These are phyloP conservation scores for Aspergillus tamarii DNA, from an alignment of 2,329 filamentous ascomycete species.

Conservation along the genomic window DNA sequence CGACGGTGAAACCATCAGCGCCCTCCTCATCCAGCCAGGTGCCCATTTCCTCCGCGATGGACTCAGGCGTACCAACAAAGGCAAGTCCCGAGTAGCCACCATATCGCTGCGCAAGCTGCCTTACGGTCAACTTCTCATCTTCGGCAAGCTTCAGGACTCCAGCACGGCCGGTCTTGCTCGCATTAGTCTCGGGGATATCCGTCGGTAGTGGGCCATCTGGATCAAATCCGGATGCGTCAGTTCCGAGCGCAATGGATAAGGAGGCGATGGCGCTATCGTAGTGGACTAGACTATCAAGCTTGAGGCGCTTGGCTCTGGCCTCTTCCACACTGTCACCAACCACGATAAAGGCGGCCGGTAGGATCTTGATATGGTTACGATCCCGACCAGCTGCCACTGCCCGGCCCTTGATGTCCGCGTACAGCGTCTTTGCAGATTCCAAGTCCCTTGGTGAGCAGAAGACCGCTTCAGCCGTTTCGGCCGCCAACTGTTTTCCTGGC, in stretches of 20 bases:
- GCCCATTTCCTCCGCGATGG: slow-evolving; percentile 54
- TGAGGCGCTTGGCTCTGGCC: slow-evolving; percentile 52
- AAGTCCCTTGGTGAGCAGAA: slow-evolving; percentile 56
- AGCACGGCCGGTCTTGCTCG: slow-evolving; percentile 54
- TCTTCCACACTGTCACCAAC: slow-evolving; percentile 55
- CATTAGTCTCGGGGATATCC: slow-evolving; percentile 58
- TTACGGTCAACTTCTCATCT: slow-evolving; percentile 52
- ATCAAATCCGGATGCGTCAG: slow-evolving; percentile 53
- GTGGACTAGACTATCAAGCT: slow-evolving; percentile 56
- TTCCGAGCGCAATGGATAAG: slow-evolving; percentile 53
- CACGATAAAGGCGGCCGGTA: slow-evolving; percentile 56
- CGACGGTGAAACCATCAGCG: slow-evolving; percentile 57
- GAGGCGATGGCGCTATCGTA: slow-evolving; percentile 60
- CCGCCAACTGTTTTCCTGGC: slow-evolving; percentile 55
- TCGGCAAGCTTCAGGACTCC: slow-evolving; percentile 50
- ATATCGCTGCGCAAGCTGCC: slow-evolving; percentile 55
- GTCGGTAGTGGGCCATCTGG: slow-evolving; percentile 54
- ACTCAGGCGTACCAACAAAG: slow-evolving; percentile 55
- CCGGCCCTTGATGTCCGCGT: slow-evolving; percentile 56
- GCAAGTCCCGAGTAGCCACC: slow-evolving; percentile 56
- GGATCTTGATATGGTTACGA: slow-evolving; percentile 53
- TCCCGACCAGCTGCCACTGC: slow-evolving; percentile 51
- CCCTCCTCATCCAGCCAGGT: slow-evolving; percentile 53
- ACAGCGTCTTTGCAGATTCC: slow-evolving; percentile 51
- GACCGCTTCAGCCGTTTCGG: slow-evolving; percentile 57